Evolutionary conservation across 192 early-diverging fungal species (phyloP).

Genomic region (Geranomyces michiganensis): DNA sequence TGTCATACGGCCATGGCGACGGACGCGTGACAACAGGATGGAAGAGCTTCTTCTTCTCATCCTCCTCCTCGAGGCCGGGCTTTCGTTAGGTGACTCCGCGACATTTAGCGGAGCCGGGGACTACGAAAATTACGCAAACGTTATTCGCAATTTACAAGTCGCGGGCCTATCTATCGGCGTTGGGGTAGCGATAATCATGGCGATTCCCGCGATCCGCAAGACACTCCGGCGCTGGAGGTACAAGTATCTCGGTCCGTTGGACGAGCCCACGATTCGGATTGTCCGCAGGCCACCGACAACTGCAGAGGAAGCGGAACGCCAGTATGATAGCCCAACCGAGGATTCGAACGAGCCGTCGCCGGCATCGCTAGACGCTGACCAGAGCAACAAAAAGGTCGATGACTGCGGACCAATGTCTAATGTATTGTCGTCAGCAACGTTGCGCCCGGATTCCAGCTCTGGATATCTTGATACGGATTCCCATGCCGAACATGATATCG

Average conservation of each 20-base stretch:
- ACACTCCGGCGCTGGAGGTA: background rate
- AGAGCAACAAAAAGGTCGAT: background rate
- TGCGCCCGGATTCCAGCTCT: no score
- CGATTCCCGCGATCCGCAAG: conserved; percentile 10
- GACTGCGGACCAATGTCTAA: background rate
- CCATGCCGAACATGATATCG: conserved; percentile 13
- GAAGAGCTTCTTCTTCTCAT: conserved; percentile 22
- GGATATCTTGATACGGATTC: background rate
- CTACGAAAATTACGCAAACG: background rate
- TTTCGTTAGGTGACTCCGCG: conserved; percentile 11
- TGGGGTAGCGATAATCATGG: conserved; percentile 2
- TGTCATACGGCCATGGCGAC: conserved; percentile 22
- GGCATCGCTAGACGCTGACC: background rate
- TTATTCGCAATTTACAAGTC: conserved; percentile 7
- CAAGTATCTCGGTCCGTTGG: conserved; percentile 17
- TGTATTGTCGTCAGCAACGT: background rate
- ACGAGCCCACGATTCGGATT: conserved; percentile 1
- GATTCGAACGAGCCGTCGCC: no score
- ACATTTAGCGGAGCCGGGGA: background rate
- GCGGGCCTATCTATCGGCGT: conserved; percentile 14
- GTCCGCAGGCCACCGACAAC: background rate
- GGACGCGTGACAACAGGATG: conserved; percentile 22
- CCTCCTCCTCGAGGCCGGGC: conserved; percentile 23
- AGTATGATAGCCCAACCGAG: no score
- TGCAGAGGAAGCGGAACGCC: background rate